Evolutionary conservation across 2,329 filamentous ascomycete genomes (phyloP).

Genomic region (Exophiala sp.): DNA sequence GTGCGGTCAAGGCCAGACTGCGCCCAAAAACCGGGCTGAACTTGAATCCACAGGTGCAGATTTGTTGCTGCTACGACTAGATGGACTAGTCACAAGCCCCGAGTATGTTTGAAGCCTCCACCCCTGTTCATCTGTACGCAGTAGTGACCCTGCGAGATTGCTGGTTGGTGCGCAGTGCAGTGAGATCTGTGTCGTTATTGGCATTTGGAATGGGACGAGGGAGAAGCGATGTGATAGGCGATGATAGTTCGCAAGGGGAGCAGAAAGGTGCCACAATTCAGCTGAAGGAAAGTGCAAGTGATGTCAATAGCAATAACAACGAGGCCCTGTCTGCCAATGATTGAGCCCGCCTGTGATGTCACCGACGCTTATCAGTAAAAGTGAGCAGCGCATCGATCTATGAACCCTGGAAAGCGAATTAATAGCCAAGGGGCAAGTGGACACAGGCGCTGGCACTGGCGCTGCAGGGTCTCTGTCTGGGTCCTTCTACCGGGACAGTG

Average conservation of each 20-base stretch:
- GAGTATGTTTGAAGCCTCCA: no score
- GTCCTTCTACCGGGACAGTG: no score
- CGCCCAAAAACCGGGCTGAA: not conserved
- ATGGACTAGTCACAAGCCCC: not conserved
- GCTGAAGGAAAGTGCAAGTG: not conserved
- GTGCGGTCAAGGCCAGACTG: not conserved
- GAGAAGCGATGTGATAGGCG: not conserved
- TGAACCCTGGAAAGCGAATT: no score
- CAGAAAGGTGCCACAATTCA: not conserved
- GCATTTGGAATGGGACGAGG: not conserved
- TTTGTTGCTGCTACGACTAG: not conserved
- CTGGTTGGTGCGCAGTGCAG: no score
- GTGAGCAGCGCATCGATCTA: not conserved
- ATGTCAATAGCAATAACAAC: not conserved
- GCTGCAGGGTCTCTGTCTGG: no score
- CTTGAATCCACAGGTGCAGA: not conserved
- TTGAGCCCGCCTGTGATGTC: constrained; percentile 1
- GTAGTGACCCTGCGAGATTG: no score
- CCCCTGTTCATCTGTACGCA: no score
- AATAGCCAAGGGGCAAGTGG: no score
- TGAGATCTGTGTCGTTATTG: not conserved
- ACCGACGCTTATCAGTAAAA: not conserved
- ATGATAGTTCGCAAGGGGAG: not conserved
- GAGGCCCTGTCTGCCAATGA: not conserved
- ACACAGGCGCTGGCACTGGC: no score